phyloP scores from a whole-genome alignment of 441 rosid genomes.

The Bruguiera hainesii region DNA sequence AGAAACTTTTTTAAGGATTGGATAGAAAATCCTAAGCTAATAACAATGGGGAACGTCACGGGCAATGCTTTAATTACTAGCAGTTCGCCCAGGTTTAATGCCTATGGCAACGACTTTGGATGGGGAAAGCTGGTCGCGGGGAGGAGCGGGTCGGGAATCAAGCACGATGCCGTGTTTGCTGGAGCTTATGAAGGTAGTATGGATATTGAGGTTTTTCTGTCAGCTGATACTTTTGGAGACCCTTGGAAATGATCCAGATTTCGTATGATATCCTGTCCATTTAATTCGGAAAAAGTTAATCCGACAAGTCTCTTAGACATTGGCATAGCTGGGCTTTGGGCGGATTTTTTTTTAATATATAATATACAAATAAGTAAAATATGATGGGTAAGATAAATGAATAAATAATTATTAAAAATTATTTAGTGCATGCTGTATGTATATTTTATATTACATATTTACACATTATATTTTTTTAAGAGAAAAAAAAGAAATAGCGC shows the following conservation, averaged over 20 bases:
- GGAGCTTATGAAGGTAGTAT: constrained; percentile 38
- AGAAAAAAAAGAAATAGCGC: background rate
- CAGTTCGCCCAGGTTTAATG: constrained; percentile 36
- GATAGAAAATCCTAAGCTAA: constrained; percentile 8
- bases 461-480: no score
- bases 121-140: constrained; percentile 45
- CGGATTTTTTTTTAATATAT: no score
- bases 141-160: constrained; percentile 20
- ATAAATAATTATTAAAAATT: no score
- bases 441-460: no score
- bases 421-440: no score
- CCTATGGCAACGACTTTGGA: constrained; percentile 43
- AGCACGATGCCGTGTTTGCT: background rate
- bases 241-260: constrained; percentile 18
- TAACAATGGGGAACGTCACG: background rate
- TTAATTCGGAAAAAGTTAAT: no score
- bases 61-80: background rate
- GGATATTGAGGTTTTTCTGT: constrained; percentile 29
- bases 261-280: constrained; percentile 7
- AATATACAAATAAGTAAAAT: no score
- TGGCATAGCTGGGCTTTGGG: no score
- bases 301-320: no score
- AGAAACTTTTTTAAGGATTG: constrained; percentile 12
- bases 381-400: no score
- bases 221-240: constrained; percentile 14